These are phyloP conservation scores for Metschnikowia vanudenii DNA, from an alignment of 805 yeast species.

Conservation along the genomic window DNA sequence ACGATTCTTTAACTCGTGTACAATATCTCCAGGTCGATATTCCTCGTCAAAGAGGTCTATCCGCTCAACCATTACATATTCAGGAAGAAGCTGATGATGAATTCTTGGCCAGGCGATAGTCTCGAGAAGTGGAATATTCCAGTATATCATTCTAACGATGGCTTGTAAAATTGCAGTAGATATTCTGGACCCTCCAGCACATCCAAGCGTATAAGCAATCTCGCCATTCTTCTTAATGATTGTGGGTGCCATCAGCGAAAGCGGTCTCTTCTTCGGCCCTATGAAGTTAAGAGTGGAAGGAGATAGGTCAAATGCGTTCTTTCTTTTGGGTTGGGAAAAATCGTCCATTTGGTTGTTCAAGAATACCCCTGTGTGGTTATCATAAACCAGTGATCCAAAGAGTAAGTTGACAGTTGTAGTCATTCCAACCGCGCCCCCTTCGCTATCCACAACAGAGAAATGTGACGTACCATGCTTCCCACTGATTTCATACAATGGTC, in stretches of 20 bases:
- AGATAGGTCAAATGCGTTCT: slow-evolving; percentile 74
- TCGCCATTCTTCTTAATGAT: slow-evolving; percentile 36
- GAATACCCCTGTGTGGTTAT: slow-evolving; percentile 76
- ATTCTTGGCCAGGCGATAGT: slow-evolving; percentile 76
- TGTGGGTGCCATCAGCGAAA: slow-evolving; percentile 80
- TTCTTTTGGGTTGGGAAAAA: slow-evolving; percentile 67
- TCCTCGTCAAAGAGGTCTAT: slow-evolving; percentile 40
- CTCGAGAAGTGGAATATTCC: slow-evolving; percentile 57
- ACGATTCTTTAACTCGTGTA: slow-evolving; percentile 37
- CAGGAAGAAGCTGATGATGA: slow-evolving; percentile 89
- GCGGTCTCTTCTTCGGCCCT: slow-evolving; percentile 74
- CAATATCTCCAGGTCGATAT: slow-evolving; percentile 31
- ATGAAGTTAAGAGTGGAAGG: slow-evolving; percentile 82
- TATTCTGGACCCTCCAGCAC: slow-evolving; percentile 93
- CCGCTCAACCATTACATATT: slow-evolving; percentile 58
- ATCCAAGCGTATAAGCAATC: slow-evolving; percentile 66
- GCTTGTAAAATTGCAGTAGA: slow-evolving; percentile 82
- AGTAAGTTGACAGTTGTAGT: slow-evolving; percentile 85
- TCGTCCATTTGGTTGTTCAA: slow-evolving; percentile 95
- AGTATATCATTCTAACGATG: slow-evolving; percentile 61
- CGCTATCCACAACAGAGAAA: slow-evolving; percentile 70
- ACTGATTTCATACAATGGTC: slow-evolving; percentile 72
- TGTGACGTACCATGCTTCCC: slow-evolving; percentile 94
- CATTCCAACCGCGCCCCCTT: slow-evolving; percentile 77
- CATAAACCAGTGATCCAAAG: slow-evolving; percentile 84